Base-by-base conservation (phyloP, 1,284 basidiomycete species). In the Phlebopus sp. region DNA sequence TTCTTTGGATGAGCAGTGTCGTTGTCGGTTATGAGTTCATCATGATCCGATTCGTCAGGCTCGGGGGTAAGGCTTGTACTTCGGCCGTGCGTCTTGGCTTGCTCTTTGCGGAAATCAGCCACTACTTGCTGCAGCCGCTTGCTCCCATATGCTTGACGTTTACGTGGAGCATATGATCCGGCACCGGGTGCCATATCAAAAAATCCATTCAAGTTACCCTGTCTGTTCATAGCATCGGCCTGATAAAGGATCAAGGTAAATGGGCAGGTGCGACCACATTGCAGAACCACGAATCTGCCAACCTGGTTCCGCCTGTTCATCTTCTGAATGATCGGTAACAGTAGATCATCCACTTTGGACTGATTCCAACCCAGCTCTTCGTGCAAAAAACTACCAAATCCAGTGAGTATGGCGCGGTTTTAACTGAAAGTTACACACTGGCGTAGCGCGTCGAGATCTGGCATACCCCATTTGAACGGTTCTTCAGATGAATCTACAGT, bases 381-480 rank as follows among this genome's bases (percentile, higher is more conserved):
- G 35, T 78, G 77, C 54, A 99, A 76, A 64, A 92, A 96, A 32
- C 91, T 95, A 57, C 3, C 30, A 11, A 30, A 40, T 30, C 7
- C n/a, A 19, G 7, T 50, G 37, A 56, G 46, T 34, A 37, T 42
- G 6, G 19, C 35, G 31, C 8, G 13, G 30, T 21, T 35, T 37
- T 10, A 40, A 34, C 7, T 17, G n/a, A 37, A 42, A 40, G 23
- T n/a, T 13, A 70, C 85, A 55, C 62, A 92, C 90, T 78, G 70
- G 57, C 93, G 81, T 43, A 97, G 77, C 1, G 86, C 92, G 59
- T 97, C 93, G 1, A 99, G 80, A 63, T 98, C 95, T 5, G 96
- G 94, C 53, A 96, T 74, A 8, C 93, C 96, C 97, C 97, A 99
- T 59, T 92, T 91, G 66, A 99, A 99, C 0, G 90, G 86, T 60